phyloP scores from a whole-genome alignment of 1,139 yeast species.

The Yamadazyma buinensis region DNA sequence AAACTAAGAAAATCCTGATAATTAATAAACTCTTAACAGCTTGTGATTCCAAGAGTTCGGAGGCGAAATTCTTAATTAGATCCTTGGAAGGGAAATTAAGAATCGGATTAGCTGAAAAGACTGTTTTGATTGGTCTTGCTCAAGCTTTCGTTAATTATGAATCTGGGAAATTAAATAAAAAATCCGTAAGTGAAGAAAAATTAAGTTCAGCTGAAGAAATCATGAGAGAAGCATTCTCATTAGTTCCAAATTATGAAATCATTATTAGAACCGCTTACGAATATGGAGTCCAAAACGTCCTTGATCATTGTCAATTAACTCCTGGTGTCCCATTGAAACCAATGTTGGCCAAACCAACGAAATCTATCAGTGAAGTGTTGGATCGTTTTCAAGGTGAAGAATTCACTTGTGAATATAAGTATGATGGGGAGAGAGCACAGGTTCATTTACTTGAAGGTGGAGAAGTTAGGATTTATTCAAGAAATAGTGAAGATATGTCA shows the following conservation, averaged over 20 bases:
- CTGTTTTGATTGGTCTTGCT: conserved; percentile 78
- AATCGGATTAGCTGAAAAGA: conserved; percentile 91
- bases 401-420: conserved; percentile 94
- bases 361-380: conserved; percentile 82
- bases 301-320: conserved; percentile 66
- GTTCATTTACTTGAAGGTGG: conserved; percentile 75
- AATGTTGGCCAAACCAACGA: conserved; percentile 97
- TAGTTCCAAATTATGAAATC: conserved; percentile 86
- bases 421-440: conserved; percentile 98
- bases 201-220: conserved; percentile 66
- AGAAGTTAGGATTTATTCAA: conserved; percentile 70
- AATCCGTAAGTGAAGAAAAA: conserved; percentile 26
- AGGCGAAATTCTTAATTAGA: conserved; percentile 86
- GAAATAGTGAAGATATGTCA: conserved; percentile 97
- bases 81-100: conserved; percentile 90
- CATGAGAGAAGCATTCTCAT: conserved; percentile 81
- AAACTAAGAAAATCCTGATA: conserved; percentile 65
- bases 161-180: conserved; percentile 17
- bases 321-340: conserved; percentile 97
- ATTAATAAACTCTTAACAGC: conserved; percentile 85
- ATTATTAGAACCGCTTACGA: conserved; percentile 64
- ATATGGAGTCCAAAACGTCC: conserved; percentile 62
- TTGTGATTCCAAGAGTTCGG: conserved; percentile 64
- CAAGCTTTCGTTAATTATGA: conserved; percentile 76
- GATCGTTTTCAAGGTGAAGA: conserved; percentile 82